Percentiles rank a stretch among this genome's conserved stretches.
Evolutionary conservation across 257 asterid genomes (phyloP).

Genomic region (Linderniella brevidens): DNA sequence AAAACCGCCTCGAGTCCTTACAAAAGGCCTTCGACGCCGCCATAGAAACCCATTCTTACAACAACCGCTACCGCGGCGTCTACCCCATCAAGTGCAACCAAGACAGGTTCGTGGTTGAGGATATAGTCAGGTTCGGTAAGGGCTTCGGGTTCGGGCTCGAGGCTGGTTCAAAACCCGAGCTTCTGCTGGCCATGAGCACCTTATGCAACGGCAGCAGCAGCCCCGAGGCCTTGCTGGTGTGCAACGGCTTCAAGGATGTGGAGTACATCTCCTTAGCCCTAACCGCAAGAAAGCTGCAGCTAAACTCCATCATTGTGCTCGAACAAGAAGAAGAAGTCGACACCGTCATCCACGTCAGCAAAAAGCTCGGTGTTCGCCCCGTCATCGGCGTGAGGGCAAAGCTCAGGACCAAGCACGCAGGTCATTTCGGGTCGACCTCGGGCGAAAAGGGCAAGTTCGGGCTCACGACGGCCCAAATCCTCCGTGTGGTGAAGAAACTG

Average conservation of each 20-base stretch:
- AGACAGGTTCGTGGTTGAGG: slow-evolving; percentile 76
- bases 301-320: slow-evolving; percentile 77
- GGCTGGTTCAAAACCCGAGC: slow-evolving; percentile 97
- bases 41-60: slow-evolving; percentile 47
- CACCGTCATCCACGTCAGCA: slow-evolving; percentile 50
- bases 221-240: slow-evolving; percentile 55
- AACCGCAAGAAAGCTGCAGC: slow-evolving; percentile 49
- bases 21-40: slow-evolving; percentile 56
- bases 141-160: slow-evolving; percentile 74
- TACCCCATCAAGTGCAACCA: slow-evolving; percentile 95
- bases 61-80: slow-evolving; percentile 77
- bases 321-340: slow-evolving; percentile 93
- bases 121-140: slow-evolving; percentile 76
- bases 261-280: slow-evolving; percentile 81
- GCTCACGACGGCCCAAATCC: slow-evolving; percentile 61
- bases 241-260: slow-evolving; percentile 89
- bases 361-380: slow-evolving; percentile 54
- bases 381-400: slow-evolving; percentile 80
- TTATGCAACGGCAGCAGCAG: slow-evolving; percentile 81
- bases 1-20: slow-evolving; percentile 56
- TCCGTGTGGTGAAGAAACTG: slow-evolving; percentile 68
- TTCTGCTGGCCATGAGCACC: slow-evolving; percentile 79
- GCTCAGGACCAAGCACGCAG: slow-evolving; percentile 83
- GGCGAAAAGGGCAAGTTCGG: slow-evolving; percentile 97
- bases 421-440: slow-evolving; percentile 93